These are phyloP conservation scores for Trametes elegans DNA, from an alignment of 768 basidiomycete species.

Conservation along the genomic window DNA sequence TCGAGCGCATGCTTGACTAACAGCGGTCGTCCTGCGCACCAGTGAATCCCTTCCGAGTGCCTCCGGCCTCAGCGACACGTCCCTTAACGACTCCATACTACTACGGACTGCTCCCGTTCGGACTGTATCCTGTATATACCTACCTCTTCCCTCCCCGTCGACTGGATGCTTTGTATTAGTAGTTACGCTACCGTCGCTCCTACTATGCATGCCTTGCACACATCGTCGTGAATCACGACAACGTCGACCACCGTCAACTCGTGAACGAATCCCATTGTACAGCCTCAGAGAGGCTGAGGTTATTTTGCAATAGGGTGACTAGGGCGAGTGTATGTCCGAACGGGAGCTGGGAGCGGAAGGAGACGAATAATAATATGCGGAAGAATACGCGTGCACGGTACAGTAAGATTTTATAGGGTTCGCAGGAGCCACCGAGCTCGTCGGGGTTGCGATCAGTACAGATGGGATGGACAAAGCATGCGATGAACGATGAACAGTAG, in stretches of 20 bases:
- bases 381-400: constrained; percentile 4
- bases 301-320: neutral
- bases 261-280: no score
- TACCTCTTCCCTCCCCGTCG: no score
- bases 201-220: neutral
- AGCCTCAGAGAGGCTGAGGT: neutral
- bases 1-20: neutral
- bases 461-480: neutral
- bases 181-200: no score
- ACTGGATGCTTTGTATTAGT: no score
- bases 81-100: no score
- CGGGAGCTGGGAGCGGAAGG: no score
- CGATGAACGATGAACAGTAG: neutral
- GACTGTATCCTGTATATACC: no score
- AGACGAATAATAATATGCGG: constrained; percentile 17
- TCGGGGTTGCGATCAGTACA: neutral
- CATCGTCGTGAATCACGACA: no score
- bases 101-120: no score
- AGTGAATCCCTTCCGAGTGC: neutral
- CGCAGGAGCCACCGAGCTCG: neutral
- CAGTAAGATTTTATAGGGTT: neutral
- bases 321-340: neutral
- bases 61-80: neutral
- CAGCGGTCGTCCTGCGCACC: neutral
- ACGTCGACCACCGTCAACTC: no score